Evolutionary conservation across 768 basidiomycete species (phyloP).

Genomic region (Ramaria rubella): DNA sequence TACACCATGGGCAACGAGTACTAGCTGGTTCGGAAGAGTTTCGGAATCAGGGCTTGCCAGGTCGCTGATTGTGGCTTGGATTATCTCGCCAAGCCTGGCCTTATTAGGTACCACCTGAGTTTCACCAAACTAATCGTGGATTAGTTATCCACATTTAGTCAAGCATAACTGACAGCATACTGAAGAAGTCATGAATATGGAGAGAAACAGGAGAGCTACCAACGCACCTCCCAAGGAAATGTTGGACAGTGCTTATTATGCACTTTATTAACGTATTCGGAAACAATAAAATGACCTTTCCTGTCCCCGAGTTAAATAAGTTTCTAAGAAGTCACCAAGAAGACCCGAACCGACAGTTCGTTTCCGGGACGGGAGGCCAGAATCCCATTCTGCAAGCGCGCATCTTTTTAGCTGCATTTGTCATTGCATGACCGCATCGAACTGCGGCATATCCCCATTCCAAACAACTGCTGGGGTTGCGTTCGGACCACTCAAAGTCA

Average conservation of each 20-base stretch:
- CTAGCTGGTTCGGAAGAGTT: slow-evolving; percentile 57
- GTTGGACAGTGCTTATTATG: slow-evolving; percentile 56
- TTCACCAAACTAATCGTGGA: slow-evolving; percentile 57
- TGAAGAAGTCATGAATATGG: too few relatives aligned
- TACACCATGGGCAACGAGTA: slow-evolving; percentile 61
- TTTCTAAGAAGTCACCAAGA: too few relatives aligned
- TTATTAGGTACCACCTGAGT: slow-evolving; percentile 67
- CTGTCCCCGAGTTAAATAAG: too few relatives aligned
- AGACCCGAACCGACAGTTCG: not conserved
- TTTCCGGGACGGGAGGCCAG: not conserved
- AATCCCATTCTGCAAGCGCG: not conserved
- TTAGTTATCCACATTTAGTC: not conserved
- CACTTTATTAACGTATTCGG: slow-evolving; percentile 60
- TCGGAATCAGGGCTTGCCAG: slow-evolving; percentile 74
- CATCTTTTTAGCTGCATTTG: too few relatives aligned
- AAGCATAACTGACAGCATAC: slow-evolving; percentile 11
- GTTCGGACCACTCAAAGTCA: slow-evolving; percentile 70
- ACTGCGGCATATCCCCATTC: slow-evolving; percentile 84
- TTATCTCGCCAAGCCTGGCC: too few relatives aligned
- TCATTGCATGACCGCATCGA: slow-evolving; percentile 53
- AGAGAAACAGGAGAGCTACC: not conserved
- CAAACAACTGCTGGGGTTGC: slow-evolving; percentile 57
- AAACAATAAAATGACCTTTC: slow-evolving; percentile 67
- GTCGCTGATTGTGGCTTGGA: slow-evolving; percentile 73
- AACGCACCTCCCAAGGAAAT: slow-evolving; percentile 64